phyloP scores from a whole-genome alignment of 202 grass and related monocot genomes.

The Digitaria exilis region DNA sequence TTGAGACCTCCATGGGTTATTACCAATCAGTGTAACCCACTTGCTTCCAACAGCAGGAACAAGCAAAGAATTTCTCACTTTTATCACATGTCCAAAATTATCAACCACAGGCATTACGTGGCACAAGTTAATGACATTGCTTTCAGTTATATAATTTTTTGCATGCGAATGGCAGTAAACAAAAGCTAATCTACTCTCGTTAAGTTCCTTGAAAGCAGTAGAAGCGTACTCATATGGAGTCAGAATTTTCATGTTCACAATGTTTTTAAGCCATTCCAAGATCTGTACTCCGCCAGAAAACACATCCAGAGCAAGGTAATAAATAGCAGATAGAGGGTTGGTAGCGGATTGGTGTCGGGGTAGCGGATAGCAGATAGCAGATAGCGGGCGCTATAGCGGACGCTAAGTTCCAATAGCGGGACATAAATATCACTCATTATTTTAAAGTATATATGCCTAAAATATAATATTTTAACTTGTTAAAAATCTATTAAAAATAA shows the following conservation, averaged over 20 bases:
- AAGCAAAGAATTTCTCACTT: conserved; percentile 22
- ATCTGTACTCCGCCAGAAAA: conserved; percentile 1
- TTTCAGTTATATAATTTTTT: not conserved
- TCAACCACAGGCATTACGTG: conserved; percentile 47
- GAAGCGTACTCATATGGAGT: conserved; percentile 34
- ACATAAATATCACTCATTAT: too few relatives aligned
- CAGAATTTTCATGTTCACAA: conserved; percentile 32
- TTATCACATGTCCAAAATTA: conserved; percentile 40
- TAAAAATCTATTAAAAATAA: too few relatives aligned
- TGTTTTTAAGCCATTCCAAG: conserved; percentile 41
- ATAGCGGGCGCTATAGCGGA: too few relatives aligned
- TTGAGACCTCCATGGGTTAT: conserved; percentile 58
- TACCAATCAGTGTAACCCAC: conserved; percentile 56
- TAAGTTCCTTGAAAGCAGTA: conserved; percentile 33
- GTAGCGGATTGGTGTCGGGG: too few relatives aligned
- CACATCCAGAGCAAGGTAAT: too few relatives aligned
- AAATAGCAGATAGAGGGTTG: too few relatives aligned
- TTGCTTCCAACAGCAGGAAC: conserved; percentile 73
- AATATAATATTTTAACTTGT: too few relatives aligned
- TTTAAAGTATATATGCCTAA: too few relatives aligned
- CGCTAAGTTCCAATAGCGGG: too few relatives aligned
- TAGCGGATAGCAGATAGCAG: too few relatives aligned
- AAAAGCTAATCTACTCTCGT: conserved; percentile 21
- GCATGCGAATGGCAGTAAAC: conserved; percentile 34
- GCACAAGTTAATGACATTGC: conserved; percentile 4